Base-by-base conservation (phyloP, 805 yeast species). In the Lipomyces chichibuensis region DNA sequence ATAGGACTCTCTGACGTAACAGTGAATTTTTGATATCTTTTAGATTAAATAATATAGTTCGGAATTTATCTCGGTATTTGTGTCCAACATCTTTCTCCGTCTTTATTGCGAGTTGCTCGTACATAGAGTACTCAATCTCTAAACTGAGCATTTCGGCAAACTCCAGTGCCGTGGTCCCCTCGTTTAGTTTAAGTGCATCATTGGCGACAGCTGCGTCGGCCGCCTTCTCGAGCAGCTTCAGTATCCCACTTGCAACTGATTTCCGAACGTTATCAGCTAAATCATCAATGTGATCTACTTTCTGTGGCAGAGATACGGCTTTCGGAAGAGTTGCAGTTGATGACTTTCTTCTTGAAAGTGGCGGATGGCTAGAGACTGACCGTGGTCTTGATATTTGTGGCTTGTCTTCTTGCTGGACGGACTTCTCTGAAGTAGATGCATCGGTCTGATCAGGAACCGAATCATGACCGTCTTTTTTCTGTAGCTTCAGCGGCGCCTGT, bases 61-160 rank as follows among this genome's bases (percentile, higher is more conserved):
- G 80, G 73, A 89, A 85, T 78, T 88, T 86, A 71, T 86, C 90
- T 60, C 89, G 81, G 79, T 93, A 90, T 71, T 82, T 78, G 54
- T 76, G 73, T 8, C 81, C 81, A 9, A 77, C 80, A 57, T 77
- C 81, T 60, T 66, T 67, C 67, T 75, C 76, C 46, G 63, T 60
- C 33, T 71, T 69, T 8, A 60, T 54, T 51, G 83, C 82, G 59
- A 79, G 77, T 69, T 78, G 70, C 14, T 76, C 76, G 71, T 75
- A 83, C 23, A 88, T 77, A 2, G 84, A 85, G 17, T 75, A 71
- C 76, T 89, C 92, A 62, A 88, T 77, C 25, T 80, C 80, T 7
- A 78, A 60, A 0, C 88, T 83, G 81, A 86, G 82, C 23, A 75
- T 72, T 27, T 75, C 77, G 1, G 86, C 81, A 57, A 79, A 72